Base-by-base conservation (phyloP, 75 land plant genomes). In the Isoetes taiwanensis region DNA sequence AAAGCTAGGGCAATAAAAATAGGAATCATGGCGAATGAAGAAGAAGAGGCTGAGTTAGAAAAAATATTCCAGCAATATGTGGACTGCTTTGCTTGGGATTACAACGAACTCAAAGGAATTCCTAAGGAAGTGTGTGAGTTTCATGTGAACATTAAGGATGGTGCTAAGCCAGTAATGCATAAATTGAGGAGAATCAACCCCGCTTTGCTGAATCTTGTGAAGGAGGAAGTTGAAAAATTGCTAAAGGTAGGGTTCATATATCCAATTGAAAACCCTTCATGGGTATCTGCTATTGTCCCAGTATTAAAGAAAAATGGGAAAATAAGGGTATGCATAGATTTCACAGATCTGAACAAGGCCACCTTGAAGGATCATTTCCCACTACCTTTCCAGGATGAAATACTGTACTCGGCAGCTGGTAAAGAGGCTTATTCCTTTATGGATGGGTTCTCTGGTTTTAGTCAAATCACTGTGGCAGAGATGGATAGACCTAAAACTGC, bases 401-500 rank as follows among this genome's bases (percentile, higher is more conserved):
- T 46, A 19, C 19, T 46, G 4, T 6, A 46, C 25, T 19, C 50
- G 4, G 58, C 34, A 2, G 43, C 35, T 2, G 58, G 58, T 12
- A 3, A 32, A 5, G 58, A 56, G 23, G 34, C 34, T 16, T 56
- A 56, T 21, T 56, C 58, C 2, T 56, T 56, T 31, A 14, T 56
- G n/a, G 41, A 56, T 33, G 35, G 41, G 1, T 32, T 56, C 14
- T n/a, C 37, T 21, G 58, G 58, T 28, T 56, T 5, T 31, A 56
- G 34, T 17, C 38, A 56, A 30, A 17, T 56, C 3, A 5, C 12
- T 1, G n/a, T 56, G 17, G 58, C 41, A 30, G 31, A n/a, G 33
- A n/a, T 52, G 19, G 65, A 63, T 32, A 1, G 24, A 52, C 20
- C 32, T 48, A 63, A 63, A 9, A 63, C 38, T 17, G 37, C 57